Base-by-base conservation (phyloP, 1,139 yeast species). In the Yamadazyma kanchanaburiensis region DNA sequence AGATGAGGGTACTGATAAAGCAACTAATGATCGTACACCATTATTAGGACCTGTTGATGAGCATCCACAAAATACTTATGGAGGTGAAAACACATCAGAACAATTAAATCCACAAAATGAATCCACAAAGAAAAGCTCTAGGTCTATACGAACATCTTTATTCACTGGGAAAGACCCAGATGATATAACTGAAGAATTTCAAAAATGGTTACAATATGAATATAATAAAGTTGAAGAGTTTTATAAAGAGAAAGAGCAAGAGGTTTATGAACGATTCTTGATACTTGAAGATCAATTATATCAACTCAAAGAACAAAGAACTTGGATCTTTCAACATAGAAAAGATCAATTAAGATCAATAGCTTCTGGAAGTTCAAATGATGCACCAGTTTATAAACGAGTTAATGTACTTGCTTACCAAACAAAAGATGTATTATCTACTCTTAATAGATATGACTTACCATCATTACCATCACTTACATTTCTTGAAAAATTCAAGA, bases 281-380 rank as follows among this genome's bases (percentile, higher is more conserved):
- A 51, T 80, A 7, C 51, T 86, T 14, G 84, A 82, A 44, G 84
- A 77, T 41, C 95, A 85, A 50, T 51, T 86, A 26, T 70, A 70
- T 38, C 80, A 77, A 38, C 50, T 85, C 36, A 64, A 76, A 32
- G 78, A 76, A 26, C 89, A 82, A 43, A 67, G 65, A 32, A 28
- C 37, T 2, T 37, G 39, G 11, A 27, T 47, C 9, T 27, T 49
- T 26, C 34, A 37, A 31, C 37, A 43, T 25, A 34, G 48, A 32
- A 29, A 41, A 34, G 35, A 22, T 13, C 46, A 42, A 23, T 30
- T 35, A 5, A 25, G 15, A 8, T 21, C 34, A 8, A 32, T 29
- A 15, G 37, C 38, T 20, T 28, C 35, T 4, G 22, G 31, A n/a
- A 34, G 33, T 9, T 26, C 40, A 3, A 44, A 41, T 5, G 42